Evolutionary conservation across 2,329 filamentous ascomycete genomes (phyloP), one percentile per base, ranked within the genome.

Genomic region (Coniosporium tulheliwenetii): DNA sequence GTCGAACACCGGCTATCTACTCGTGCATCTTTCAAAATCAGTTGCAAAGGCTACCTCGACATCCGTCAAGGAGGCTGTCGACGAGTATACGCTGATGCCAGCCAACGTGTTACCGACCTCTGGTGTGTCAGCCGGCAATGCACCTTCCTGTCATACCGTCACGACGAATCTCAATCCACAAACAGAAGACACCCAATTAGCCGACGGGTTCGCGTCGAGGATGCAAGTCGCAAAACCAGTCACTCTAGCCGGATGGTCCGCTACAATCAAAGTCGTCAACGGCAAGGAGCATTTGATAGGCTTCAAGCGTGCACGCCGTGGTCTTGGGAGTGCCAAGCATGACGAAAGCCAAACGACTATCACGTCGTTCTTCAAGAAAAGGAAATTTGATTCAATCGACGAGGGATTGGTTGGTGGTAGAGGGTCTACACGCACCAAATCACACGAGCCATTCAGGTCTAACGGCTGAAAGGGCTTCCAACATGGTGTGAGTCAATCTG

Each of bases 271-370:
- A 37, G 65, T 65, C 5, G 68, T 85, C 46, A 89, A 94, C 54
- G 73, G 72, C 45, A 70, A 73, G 44, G 70, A 75, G 3, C 87
- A 95, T 59, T 70, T 94, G 2, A 61, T 65, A 36, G 76, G 78
- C 26, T 64, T 94, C 43, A 87, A 79, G 56, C 81, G 85, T 58
- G 89, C 85, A 8, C 68, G 80, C 16, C 84, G 85, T 29, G 86
- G 86, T 3, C 81, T 94, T 42, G 85, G 85, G 41, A 91, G 81
- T 50, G 71, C 81, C 33, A 70, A 71, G 42, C 79, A 84, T 54
- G 86, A 95, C 55, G 69, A 73, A 9, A 77, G 70, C 37, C 87
- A 94, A 58, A 78, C 72, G 52, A 85, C 73, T 13, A 72, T 95
- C 50, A 76, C 84, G 37, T 71, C 72, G 0, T 94, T 91, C 63